Evolutionary conservation across 768 basidiomycete species (phyloP).

Genomic region (Kwoniella europaea): DNA sequence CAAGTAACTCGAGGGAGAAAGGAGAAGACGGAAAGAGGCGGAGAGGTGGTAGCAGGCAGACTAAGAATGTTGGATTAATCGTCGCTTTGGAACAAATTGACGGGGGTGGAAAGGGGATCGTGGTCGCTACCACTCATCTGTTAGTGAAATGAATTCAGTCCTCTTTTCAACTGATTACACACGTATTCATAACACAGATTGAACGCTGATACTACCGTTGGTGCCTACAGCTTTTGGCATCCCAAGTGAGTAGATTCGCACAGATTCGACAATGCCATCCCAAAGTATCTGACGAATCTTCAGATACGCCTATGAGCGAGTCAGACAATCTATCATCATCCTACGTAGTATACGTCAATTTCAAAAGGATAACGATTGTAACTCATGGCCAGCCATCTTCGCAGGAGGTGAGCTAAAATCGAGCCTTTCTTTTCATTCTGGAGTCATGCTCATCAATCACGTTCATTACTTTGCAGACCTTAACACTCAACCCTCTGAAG

Average conservation of each 20-base stretch:
- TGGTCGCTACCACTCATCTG: slow-evolving; percentile 86
- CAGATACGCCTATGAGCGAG: slow-evolving; percentile 80
- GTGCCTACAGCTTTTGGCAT: slow-evolving; percentile 74
- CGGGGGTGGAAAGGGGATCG: slow-evolving; percentile 63
- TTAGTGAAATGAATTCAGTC: slow-evolving; percentile 23
- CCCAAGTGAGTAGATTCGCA: slow-evolving; percentile 67
- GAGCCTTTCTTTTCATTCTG: not conserved
- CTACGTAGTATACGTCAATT: slow-evolving; percentile 69
- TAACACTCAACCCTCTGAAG: slow-evolving; percentile 82
- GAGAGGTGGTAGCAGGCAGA: slow-evolving; percentile 51
- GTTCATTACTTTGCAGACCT: slow-evolving; percentile 68
- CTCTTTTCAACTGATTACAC: not conserved
- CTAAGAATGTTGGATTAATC: slow-evolving; percentile 74
- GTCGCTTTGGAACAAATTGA: slow-evolving; percentile 67
- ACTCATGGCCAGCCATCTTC: slow-evolving; percentile 77
- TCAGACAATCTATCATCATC: slow-evolving; percentile 78
- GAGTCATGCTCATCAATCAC: not conserved
- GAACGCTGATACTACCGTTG: not conserved
- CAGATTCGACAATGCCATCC: not conserved
- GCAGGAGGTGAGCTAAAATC: slow-evolving; percentile 70
- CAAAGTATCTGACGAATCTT: not conserved
- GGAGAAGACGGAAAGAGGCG: slow-evolving; percentile 61
- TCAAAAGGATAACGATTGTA: slow-evolving; percentile 61
- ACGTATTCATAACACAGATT: not conserved
- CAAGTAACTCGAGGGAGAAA: slow-evolving; percentile 74